Conservation (phyloP, 83 land plant species). For the Picea abies region DNA sequence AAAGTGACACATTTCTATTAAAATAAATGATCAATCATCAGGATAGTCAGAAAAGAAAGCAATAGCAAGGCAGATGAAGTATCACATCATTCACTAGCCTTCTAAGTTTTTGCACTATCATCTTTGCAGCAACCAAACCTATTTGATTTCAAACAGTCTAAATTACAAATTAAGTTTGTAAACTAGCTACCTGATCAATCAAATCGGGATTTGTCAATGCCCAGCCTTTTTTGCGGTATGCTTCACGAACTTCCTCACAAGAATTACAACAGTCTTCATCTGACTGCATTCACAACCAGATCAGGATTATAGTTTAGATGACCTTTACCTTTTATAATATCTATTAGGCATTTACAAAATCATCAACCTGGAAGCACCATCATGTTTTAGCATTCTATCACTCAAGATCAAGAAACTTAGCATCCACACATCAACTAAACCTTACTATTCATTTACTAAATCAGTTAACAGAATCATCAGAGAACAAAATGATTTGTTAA, state of each 20-base stretch:
- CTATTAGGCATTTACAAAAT: too few relatives aligned
- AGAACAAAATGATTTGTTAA: too few relatives aligned
- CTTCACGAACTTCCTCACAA: constrained; percentile 99
- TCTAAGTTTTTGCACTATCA: not conserved
- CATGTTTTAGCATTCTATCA: too few relatives aligned
- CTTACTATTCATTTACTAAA: too few relatives aligned
- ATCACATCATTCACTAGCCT: not conserved
- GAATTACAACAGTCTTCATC: constrained; percentile 97
- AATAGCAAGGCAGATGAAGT: not conserved
- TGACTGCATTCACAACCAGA: constrained; percentile 45
- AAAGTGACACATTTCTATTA: not conserved
- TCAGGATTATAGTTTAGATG: too few relatives aligned
- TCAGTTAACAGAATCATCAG: too few relatives aligned
- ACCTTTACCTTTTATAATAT: too few relatives aligned
- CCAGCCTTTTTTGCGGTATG: constrained; percentile 94
- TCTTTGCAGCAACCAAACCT: not conserved
- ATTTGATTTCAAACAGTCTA: not conserved
- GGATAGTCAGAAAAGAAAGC: not conserved
- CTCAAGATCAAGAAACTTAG: too few relatives aligned
- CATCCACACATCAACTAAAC: too few relatives aligned
- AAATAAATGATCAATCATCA: not conserved
- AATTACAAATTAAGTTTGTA: not conserved
- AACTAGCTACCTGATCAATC: constrained; percentile 85
- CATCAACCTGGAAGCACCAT: too few relatives aligned
- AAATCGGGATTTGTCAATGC: constrained; percentile 86